Percentiles rank a stretch among this genome's conserved stretches.
phyloP scores from a whole-genome alignment of 2,329 filamentous ascomycete genomes.

The Chrysoporthe deuterocubensis region DNA sequence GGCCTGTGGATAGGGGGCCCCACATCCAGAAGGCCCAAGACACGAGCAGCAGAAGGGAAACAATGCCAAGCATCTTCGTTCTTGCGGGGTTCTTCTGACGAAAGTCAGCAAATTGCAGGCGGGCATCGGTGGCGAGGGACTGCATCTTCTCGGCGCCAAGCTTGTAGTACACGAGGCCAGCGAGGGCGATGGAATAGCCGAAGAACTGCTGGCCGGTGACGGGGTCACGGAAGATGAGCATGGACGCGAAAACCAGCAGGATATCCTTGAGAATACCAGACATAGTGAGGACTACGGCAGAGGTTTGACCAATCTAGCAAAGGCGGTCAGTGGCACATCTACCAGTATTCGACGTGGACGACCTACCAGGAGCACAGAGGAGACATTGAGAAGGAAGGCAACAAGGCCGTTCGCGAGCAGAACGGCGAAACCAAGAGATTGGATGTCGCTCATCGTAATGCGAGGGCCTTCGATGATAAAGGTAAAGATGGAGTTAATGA shows the following conservation, averaged over 20 bases:
- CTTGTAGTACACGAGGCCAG: slow-evolving; percentile 37
- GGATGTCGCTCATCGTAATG: slow-evolving; percentile 67
- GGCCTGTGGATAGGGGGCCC: slow-evolving; percentile 17
- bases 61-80: slow-evolving; percentile 22
- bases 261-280: slow-evolving; percentile 76
- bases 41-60: slow-evolving; percentile 15
- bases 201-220: slow-evolving; percentile 69
- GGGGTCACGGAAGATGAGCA: slow-evolving; percentile 69
- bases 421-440: slow-evolving; percentile 69
- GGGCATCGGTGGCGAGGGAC: slow-evolving; percentile 26
- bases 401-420: slow-evolving; percentile 73
- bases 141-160: slow-evolving; percentile 28
- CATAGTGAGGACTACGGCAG: slow-evolving; percentile 72
- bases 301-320: slow-evolving; percentile 70
- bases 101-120: slow-evolving; percentile 25
- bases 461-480: slow-evolving; percentile 70
- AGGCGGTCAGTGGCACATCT: background rate
- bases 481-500: slow-evolving; percentile 75
- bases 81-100: slow-evolving; percentile 27
- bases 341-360: too few relatives aligned
- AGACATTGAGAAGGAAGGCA: slow-evolving; percentile 78
- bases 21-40: slow-evolving; percentile 21
- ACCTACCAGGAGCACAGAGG: slow-evolving; percentile 77
- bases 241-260: slow-evolving; percentile 68
- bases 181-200: slow-evolving; percentile 66